Evolutionary conservation across 2,329 filamentous ascomycete species (phyloP), one percentile per base, ranked within the genome.

Genomic region (Capronia americana): DNA sequence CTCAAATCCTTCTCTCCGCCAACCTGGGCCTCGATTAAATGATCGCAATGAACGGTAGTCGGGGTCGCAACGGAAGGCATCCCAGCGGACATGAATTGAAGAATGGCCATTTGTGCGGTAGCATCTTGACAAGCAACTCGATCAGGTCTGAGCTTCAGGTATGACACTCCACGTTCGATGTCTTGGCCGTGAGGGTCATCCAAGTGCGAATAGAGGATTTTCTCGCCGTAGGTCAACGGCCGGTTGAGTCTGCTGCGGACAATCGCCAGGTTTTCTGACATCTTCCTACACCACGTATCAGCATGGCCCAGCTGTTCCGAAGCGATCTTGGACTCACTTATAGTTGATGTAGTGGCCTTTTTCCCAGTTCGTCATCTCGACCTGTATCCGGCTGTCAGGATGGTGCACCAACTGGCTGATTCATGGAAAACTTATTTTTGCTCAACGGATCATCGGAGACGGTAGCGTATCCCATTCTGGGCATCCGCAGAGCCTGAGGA

Each of bases 91-190:
- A 99, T 99, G 88, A 99, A 99, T 85, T 99, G 95, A 67, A 99
- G 87, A 74, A 99, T 97, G 72, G 95, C 95, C 95, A 99, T 99
- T 87, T 99, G 95, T 71, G 95, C 95, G 68, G 95, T 98, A 79
- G 95, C 95, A 87, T 99, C 95, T 86, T 99, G 95, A 87, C 95
- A 98, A 81, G 95, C 95, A 76, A 99, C 95, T 81, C 95, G 92
- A 79, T 99, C 95, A 65, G 95, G 95, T 73, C 95, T 92, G 74
- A 99, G 89, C 86, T 94, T 97, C 73, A 99, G 88, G 84, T 99
- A 98, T 68, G 93, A 97, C 75, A 88, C 88, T 77, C 95, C 95
- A 80, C 95, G 92, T 88, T 97, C 89, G 75, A 99, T 96, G 58
- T 98, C 94, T 82, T 98, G 94, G 74, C 89, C 90, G 77, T 98